Evolutionary conservation across 306 rosid genomes (phyloP).

Genomic region (Morella rubra): DNA sequence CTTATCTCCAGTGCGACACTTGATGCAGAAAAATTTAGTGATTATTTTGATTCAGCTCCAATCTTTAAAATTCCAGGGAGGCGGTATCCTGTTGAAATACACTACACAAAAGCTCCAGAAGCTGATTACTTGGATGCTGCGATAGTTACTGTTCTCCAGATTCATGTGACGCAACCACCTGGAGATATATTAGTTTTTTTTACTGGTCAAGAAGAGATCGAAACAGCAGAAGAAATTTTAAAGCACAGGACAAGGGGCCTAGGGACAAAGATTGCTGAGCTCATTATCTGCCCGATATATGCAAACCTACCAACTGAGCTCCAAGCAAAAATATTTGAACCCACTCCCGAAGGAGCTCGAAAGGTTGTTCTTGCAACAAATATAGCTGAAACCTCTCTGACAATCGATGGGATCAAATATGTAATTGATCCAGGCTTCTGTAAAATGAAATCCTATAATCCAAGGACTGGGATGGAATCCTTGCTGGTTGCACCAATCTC

Average conservation of each 20-base stretch:
- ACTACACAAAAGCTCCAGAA: slow-evolving; percentile 91
- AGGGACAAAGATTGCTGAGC: slow-evolving; percentile 92
- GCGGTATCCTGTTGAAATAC: slow-evolving; percentile 86
- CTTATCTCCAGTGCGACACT: slow-evolving; percentile 95
- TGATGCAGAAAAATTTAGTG: slow-evolving; percentile 93
- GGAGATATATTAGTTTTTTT: slow-evolving; percentile 93
- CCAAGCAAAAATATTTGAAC: slow-evolving; percentile 92
- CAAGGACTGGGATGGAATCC: slow-evolving; percentile 97
- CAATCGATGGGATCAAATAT: slow-evolving; percentile 93
- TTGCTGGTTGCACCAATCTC: slow-evolving; percentile 81
- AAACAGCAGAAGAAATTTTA: slow-evolving; percentile 95
- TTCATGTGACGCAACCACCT: slow-evolving; percentile 84
- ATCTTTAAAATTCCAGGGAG: slow-evolving; percentile 93
- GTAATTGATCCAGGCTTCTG: slow-evolving; percentile 95
- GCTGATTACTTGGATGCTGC: slow-evolving; percentile 98
- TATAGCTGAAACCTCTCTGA: slow-evolving; percentile 95
- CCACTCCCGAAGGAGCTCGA: slow-evolving; percentile 97
- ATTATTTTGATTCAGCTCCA: slow-evolving; percentile 93
- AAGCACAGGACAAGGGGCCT: slow-evolving; percentile 82
- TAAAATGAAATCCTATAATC: slow-evolving; percentile 76
- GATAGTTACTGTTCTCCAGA: slow-evolving; percentile 85
- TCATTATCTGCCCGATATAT: slow-evolving; percentile 91
- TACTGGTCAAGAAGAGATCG: slow-evolving; percentile 97
- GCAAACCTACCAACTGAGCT: slow-evolving; percentile 95
- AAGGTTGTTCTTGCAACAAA: slow-evolving; percentile 95